These are phyloP conservation scores for Pochonia chlamydosporia DNA, from an alignment of 2,329 filamentous ascomycete genomes.

Conservation along the genomic window DNA sequence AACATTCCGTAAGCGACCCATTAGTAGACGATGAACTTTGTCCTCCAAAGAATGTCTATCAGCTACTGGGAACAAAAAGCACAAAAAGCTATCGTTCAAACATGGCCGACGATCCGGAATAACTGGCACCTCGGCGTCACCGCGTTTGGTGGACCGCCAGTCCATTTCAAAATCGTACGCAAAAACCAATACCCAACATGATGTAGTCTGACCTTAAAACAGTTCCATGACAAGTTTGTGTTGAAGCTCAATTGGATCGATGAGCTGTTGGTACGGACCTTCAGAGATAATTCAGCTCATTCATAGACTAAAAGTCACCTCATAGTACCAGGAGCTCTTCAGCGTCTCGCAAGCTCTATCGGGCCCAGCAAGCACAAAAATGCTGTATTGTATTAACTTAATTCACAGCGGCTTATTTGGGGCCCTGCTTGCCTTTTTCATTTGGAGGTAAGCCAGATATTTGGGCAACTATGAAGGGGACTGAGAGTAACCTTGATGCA, in stretches of 20 bases:
- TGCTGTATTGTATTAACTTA: constrained; percentile 62
- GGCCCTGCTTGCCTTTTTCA: constrained; percentile 52
- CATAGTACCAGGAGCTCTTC: constrained; percentile 70
- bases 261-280: constrained; percentile 52
- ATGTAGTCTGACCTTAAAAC: neutral
- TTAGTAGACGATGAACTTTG: no score
- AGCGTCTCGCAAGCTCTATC: constrained; percentile 62
- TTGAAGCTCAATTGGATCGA: constrained; percentile 58
- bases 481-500: constrained; percentile 17
- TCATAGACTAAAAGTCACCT: neutral
- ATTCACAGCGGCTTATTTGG: constrained; percentile 54
- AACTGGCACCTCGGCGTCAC: constrained; percentile 61
- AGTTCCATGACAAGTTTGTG: constrained; percentile 57
- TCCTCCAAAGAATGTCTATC: no score
- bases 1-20: no score
- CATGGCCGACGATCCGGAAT: neutral
- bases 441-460: constrained; percentile 57
- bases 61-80: no score
- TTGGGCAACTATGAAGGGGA: constrained; percentile 15
- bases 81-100: no score
- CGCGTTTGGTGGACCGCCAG: constrained; percentile 60
- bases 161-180: constrained; percentile 60
- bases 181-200: neutral
- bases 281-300: neutral
- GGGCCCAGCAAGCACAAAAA: constrained; percentile 65